A percentile compares a stretch with the other conserved stretches of the same genome.
phyloP scores from a whole-genome alignment of 1,139 yeast genomes.

The Taphrina populina region DNA sequence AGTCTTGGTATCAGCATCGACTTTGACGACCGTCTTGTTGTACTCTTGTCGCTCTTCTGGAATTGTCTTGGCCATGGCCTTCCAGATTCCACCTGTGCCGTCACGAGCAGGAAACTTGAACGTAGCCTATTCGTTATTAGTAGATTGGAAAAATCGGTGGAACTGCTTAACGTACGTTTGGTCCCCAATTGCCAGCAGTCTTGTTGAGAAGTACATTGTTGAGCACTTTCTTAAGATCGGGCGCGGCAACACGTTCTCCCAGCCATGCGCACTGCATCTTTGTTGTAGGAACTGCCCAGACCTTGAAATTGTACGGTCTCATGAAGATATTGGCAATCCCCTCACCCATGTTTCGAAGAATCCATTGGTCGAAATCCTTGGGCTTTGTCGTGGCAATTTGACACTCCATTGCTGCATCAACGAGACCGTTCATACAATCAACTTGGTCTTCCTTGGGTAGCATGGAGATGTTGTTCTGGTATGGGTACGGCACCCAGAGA shows the following conservation, averaged over 20 bases:
- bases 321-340: constrained; percentile 38
- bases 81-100: constrained; percentile 38
- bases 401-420: constrained; percentile 37
- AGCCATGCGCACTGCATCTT: constrained; percentile 38
- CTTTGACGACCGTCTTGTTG: constrained; percentile 32
- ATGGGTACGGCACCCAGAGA: constrained; percentile 38
- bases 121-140: constrained; percentile 29
- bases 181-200: constrained; percentile 38
- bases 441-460: constrained; percentile 36
- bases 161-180: constrained; percentile 17
- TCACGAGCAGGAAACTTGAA: constrained; percentile 37
- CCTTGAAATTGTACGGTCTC: constrained; percentile 38
- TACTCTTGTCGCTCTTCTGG: constrained; percentile 31
- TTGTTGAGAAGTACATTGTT: constrained; percentile 36
- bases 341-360: constrained; percentile 36
- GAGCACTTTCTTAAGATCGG: constrained; percentile 36
- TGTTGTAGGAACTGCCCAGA: constrained; percentile 38
- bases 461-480: constrained; percentile 37
- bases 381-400: constrained; percentile 34
- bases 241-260: constrained; percentile 38
- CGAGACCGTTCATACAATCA: constrained; percentile 36
- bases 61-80: constrained; percentile 35
- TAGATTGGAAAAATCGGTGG: neutral
- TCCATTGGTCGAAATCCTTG: constrained; percentile 37
- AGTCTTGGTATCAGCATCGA: constrained; percentile 33